Base-by-base conservation (phyloP, 148 eudicot genomes). In the Silene uniflora region DNA sequence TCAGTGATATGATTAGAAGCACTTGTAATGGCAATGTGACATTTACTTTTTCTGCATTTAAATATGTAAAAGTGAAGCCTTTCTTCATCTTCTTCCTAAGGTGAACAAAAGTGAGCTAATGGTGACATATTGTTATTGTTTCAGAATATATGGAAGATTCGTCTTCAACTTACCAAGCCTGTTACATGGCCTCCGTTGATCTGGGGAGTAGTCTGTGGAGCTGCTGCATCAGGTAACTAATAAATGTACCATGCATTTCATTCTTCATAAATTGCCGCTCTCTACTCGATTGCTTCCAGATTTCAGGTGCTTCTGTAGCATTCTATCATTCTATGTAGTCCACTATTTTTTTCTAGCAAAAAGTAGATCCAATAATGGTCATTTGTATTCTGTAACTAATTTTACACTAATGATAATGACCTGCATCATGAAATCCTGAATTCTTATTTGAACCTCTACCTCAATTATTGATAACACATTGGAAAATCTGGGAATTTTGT, bases 181-280 rank as follows among this genome's bases (percentile, higher is more conserved):
- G 96, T 94, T 64, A 94, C 98, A 60, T 92, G 98, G 98, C 98
- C 98, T 80, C 98, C 97, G 23, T 85, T 94, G 81, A 76, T 94
- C 39, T 94, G 98, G 98, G 98, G 98, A 81, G 97, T 94, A 66
- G 93, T 94, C 71, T 94, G 98, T 86, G 98, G 98, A 82, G 98
- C 98, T 82, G 97, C 98, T 69, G 97, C 98, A 35, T 94, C 98
- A 73, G 98, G 98, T 94, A 89, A 52, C 5, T 67, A 16, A 11
- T 58, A 89, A 85, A 42, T 5, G 49, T 21, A 29, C 27, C 61
- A 23, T 17, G 42, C n/a, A 14, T 46, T 14, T 39, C 14, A 11
- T 61, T 49, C 19, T 63, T 3, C 27, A 19, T 35, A 52, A 6
- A 10, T 69, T 44, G 27, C 29, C 58, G 62, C 47, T 56, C 19